phyloP scores from a whole-genome alignment of 2,329 filamentous ascomycete genomes.

The Hyphodiscus sp. region DNA sequence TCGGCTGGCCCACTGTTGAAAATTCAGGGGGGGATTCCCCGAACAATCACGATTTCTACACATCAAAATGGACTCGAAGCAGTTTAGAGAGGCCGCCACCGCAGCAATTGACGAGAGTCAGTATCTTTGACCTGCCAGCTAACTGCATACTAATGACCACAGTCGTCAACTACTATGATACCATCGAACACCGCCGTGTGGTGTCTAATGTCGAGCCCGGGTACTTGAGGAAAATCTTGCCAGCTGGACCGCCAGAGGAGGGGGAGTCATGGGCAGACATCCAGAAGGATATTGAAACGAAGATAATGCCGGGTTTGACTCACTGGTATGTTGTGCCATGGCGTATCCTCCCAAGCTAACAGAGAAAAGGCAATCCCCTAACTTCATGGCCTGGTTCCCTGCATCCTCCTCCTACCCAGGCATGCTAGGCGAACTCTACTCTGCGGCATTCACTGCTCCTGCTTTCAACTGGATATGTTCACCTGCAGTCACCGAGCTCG shows the following conservation, averaged over 20 bases:
- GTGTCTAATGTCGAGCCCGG: conserved; percentile 75
- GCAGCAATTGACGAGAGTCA: conserved; percentile 77
- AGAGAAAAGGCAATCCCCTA: conserved; percentile 63
- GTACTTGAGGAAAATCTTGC: conserved; percentile 76
- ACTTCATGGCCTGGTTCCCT: conserved; percentile 95
- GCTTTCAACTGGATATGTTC: conserved; percentile 98
- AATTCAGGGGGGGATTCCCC: too few species aligned
- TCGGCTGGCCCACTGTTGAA: too few species aligned
- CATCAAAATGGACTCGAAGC: conserved; percentile 62
- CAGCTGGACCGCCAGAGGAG: conserved; percentile 54
- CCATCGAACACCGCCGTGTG: conserved; percentile 62
- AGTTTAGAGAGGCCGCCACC: conserved; percentile 73
- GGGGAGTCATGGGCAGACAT: conserved; percentile 74
- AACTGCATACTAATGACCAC: conserved; percentile 10
- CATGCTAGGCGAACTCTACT: conserved; percentile 90
- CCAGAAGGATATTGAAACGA: conserved; percentile 72
- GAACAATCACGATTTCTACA: too few species aligned
- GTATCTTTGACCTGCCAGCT: conserved; percentile 21
- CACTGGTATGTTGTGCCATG: conserved; percentile 56
- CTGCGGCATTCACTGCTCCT: conserved; percentile 77
- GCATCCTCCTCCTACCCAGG: conserved; percentile 74
- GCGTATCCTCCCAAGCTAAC: conserved; percentile 2
- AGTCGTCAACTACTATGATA: conserved; percentile 84
- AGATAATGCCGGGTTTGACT: conserved; percentile 87
- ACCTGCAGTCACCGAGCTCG: conserved; percentile 85